A percentile compares a stretch with the other conserved stretches of the same genome.
These are phyloP conservation scores for Collybia mongolica DNA, from an alignment of 768 basidiomycete species.

Conservation along the genomic window DNA sequence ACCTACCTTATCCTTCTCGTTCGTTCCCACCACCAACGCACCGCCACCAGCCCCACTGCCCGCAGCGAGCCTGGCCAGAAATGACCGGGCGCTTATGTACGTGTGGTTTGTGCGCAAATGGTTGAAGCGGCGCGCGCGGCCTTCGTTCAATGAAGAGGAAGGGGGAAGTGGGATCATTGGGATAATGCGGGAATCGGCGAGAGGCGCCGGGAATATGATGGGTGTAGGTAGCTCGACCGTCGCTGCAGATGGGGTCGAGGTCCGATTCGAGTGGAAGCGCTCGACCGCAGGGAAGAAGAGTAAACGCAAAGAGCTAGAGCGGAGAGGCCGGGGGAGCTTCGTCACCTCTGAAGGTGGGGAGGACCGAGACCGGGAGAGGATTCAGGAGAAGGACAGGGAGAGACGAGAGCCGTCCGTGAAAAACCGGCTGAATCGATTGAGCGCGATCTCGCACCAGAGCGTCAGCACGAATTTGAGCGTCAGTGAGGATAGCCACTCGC, in stretches of 20 bases:
- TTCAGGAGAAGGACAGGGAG: conserved; percentile 31
- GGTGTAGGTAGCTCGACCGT: conserved; percentile 1
- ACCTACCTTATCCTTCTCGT: conserved; percentile 55
- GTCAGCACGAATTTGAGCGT: conserved; percentile 27
- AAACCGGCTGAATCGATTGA: conserved; percentile 29
- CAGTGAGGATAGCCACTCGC: conserved; percentile 18
- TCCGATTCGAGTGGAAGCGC: conserved; percentile 80
- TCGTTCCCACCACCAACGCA: conserved; percentile 19
- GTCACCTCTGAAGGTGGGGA: conserved; percentile 7
- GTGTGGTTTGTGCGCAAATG: conserved; percentile 78
- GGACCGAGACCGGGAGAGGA: conserved; percentile 52
- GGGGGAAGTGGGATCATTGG: conserved; percentile 44
- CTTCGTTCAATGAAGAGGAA: conserved; percentile 16
- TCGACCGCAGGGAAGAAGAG: conserved; percentile 17
- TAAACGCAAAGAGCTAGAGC: conserved; percentile 9
- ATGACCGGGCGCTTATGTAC: conserved; percentile 43
- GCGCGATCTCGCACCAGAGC: conserved; percentile 39
- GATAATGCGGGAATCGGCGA: conserved; percentile 12
- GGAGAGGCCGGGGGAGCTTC: background rate
- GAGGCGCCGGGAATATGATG: conserved; percentile 2
- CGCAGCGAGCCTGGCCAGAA: conserved; percentile 5
- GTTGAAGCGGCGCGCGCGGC: conserved; percentile 52
- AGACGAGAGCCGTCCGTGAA: conserved; percentile 12
- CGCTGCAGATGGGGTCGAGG: conserved; percentile 52
- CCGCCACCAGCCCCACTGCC: conserved; percentile 8